Conservation (phyloP, 352 stramenopile genomes). For the Aphanomyces stellatus region DNA sequence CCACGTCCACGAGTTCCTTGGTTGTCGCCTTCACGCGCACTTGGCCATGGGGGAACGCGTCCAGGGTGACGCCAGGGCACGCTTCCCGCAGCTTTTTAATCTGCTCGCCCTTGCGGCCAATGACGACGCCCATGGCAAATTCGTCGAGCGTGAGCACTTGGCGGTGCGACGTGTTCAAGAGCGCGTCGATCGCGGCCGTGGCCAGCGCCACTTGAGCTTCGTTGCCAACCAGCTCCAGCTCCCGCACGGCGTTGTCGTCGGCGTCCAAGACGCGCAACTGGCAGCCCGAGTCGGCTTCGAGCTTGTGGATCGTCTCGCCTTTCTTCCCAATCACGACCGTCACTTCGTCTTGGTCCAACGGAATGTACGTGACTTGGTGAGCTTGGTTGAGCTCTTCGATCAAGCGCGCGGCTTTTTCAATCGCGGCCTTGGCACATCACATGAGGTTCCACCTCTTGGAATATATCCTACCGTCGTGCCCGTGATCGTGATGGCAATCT, state of each 20-base stretch:
- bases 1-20: conserved; percentile 44
- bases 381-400: conserved; percentile 52
- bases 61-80: conserved; percentile 53
- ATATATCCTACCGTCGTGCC: conserved; percentile 17
- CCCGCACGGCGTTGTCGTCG: conserved; percentile 25
- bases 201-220: conserved; percentile 47
- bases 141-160: conserved; percentile 64
- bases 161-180: conserved; percentile 71
- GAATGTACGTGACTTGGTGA: conserved; percentile 55
- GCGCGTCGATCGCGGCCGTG: conserved; percentile 40
- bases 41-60: conserved; percentile 57
- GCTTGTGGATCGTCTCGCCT: conserved; percentile 58
- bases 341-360: conserved; percentile 67
- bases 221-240: conserved; percentile 70
- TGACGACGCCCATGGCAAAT: conserved; percentile 60
- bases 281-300: conserved; percentile 53
- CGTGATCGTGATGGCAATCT: conserved; percentile 15
- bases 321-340: conserved; percentile 71
- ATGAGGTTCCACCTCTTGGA: not conserved
- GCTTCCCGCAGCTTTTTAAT: conserved; percentile 59
- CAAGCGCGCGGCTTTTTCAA: conserved; percentile 8
- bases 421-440: not conserved
- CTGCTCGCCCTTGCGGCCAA: conserved; percentile 72
- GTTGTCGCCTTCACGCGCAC: conserved; percentile 58
- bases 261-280: conserved; percentile 45